Conservation (phyloP, 768 basidiomycete genomes). For the Leccinellum luteum region DNA sequence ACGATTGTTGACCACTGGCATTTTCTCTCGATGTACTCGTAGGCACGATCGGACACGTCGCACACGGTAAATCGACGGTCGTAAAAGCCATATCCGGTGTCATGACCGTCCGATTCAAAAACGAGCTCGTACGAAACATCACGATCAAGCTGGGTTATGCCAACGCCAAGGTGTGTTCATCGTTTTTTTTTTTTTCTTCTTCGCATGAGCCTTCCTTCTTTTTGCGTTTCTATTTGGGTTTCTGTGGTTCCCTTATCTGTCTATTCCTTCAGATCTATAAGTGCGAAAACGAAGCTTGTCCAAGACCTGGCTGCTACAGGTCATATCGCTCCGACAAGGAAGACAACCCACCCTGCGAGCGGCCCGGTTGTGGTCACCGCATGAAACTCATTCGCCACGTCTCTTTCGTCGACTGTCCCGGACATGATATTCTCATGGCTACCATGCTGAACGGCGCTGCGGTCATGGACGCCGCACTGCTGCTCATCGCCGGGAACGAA, state of each 20-base stretch:
- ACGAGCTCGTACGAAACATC: constrained; percentile 97
- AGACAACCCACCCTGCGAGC: constrained; percentile 89
- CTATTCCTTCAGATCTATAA: constrained; percentile 79
- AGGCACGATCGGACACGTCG: constrained; percentile 99
- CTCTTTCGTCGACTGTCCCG: constrained; percentile 97
- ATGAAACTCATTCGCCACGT: constrained; percentile 84
- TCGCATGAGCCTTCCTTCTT: neutral
- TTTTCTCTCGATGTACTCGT: constrained; percentile 4
- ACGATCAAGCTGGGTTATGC: constrained; percentile 92
- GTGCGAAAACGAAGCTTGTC: constrained; percentile 92
- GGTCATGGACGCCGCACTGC: constrained; percentile 97
- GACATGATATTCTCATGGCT: constrained; percentile 99
- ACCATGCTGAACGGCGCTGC: constrained; percentile 98
- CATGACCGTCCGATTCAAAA: constrained; percentile 98
- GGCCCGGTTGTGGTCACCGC: constrained; percentile 83
- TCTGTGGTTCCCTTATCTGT: neutral
- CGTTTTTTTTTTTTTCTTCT: neutral
- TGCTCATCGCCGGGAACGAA: constrained; percentile 97
- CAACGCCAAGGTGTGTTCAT: constrained; percentile 83
- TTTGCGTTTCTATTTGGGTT: neutral
- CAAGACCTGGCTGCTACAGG: constrained; percentile 55
- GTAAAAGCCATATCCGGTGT: constrained; percentile 99
- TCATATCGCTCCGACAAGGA: constrained; percentile 95
- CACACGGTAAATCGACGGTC: constrained; percentile 94
- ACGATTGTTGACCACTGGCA: neutral